These are phyloP conservation scores for Saprolegnia parasitica DNA, from an alignment of 352 stramenopile species.

Conservation along the genomic window DNA sequence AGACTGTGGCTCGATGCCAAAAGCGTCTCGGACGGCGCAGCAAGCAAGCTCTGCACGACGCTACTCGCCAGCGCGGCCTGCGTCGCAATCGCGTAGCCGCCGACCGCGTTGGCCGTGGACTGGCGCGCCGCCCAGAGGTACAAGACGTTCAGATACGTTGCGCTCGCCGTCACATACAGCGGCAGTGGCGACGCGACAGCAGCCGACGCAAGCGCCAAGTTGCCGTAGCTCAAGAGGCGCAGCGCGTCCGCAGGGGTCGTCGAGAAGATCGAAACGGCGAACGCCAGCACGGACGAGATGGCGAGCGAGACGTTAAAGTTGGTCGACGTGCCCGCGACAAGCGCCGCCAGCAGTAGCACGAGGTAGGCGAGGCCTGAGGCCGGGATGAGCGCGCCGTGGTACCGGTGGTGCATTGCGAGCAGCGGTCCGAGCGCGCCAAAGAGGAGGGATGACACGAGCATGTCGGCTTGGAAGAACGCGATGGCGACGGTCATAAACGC, in stretches of 20 bases:
- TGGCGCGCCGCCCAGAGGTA: background rate
- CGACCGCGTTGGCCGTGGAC: background rate
- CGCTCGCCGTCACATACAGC: background rate
- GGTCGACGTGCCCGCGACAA: background rate
- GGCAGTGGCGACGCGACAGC: background rate
- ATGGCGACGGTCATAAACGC: background rate
- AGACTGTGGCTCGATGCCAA: background rate
- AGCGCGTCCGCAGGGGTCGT: background rate
- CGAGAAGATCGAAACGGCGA: background rate
- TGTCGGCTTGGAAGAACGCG: too few relatives aligned
- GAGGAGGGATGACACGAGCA: background rate
- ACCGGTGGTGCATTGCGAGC: constrained; percentile 6
- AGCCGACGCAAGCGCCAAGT: background rate
- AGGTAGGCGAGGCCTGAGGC: background rate
- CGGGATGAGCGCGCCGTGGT: constrained; percentile 11
- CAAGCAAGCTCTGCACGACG: background rate
- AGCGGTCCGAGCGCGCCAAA: background rate
- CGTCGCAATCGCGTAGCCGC: background rate
- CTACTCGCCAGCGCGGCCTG: background rate
- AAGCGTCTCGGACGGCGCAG: background rate
- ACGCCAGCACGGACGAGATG: background rate
- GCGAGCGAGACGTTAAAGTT: background rate
- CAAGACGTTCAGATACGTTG: background rate
- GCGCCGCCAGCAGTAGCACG: background rate
- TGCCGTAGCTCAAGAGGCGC: constrained; percentile 4